Conservation (phyloP, 371 early-diverging fungal genomes). For the Phascolomyces articulosus region DNA sequence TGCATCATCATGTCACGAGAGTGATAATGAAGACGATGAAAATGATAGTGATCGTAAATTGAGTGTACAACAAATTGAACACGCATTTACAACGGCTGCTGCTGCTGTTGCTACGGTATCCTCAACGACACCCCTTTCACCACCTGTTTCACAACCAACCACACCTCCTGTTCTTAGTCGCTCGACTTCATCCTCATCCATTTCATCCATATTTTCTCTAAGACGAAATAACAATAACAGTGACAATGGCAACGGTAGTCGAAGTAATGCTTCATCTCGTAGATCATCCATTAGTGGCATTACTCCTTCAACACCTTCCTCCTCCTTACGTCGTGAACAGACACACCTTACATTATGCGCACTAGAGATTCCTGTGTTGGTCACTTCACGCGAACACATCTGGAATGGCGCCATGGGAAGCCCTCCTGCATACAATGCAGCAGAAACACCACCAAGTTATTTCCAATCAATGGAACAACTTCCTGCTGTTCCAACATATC, state of each 20-base stretch:
- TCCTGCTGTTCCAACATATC: constrained; percentile 45
- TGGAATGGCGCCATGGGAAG: constrained; percentile 31
- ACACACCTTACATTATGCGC: constrained; percentile 27
- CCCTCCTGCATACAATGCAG: constrained; percentile 36
- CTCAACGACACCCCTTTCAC: constrained; percentile 5
- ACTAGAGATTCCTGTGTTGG: constrained; percentile 45
- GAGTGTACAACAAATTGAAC: constrained; percentile 9
- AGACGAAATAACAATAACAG: not conserved
- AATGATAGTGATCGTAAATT: constrained; percentile 9
- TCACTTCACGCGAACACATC: constrained; percentile 46
- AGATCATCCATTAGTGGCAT: constrained; percentile 21
- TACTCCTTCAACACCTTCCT: not conserved
- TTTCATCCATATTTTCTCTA: constrained; percentile 30
- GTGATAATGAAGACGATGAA: constrained; percentile 10
- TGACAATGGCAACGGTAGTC: not conserved
- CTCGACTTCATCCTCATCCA: constrained; percentile 45
- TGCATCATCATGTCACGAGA: not conserved
- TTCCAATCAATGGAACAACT: constrained; percentile 30
- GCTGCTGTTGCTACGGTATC: not conserved
- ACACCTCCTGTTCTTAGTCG: constrained; percentile 37
- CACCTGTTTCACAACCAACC: constrained; percentile 23
- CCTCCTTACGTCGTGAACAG: not conserved
- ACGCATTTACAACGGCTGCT: constrained; percentile 4
- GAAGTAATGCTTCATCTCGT: constrained; percentile 11
- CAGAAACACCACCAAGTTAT: constrained; percentile 46